Percentiles rank a stretch among this genome's conserved stretches.
These are phyloP conservation scores for Corymbia maculata DNA, from an alignment of 345 rosid genomes.

Conservation along the genomic window DNA sequence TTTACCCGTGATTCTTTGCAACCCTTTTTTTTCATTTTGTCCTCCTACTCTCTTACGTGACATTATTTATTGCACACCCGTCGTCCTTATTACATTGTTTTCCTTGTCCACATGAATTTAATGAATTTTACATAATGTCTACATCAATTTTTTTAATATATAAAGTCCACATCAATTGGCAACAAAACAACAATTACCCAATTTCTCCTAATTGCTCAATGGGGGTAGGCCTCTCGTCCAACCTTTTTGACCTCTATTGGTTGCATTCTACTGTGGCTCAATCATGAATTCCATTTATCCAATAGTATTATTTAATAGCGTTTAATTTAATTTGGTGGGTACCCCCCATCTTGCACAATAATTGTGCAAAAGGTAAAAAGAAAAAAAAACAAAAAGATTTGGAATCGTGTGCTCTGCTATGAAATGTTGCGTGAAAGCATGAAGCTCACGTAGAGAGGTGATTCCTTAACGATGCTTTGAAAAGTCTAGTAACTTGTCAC, in stretches of 20 bases:
- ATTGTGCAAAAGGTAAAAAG: not conserved
- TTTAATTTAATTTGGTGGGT: not conserved
- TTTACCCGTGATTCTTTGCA: not conserved
- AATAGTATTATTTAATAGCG: not conserved
- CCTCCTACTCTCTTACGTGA: not conserved
- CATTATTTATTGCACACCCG: not conserved
- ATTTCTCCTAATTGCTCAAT: not conserved
- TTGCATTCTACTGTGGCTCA: accelerated
- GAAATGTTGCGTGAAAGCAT: not conserved
- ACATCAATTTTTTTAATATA: not conserved
- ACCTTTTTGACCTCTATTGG: not conserved
- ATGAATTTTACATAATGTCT: not conserved
- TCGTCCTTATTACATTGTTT: not conserved
- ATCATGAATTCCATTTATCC: not conserved
- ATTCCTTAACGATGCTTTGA: not conserved
- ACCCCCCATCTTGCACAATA: not conserved
- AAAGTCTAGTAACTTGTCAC: not conserved
- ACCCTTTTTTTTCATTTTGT: not conserved
- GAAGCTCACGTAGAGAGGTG: not conserved
- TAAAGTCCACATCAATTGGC: not conserved
- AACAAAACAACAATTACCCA: not conserved
- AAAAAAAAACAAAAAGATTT: too few species aligned
- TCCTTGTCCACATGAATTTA: not conserved
- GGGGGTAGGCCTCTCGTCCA: not conserved
- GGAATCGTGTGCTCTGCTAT: not conserved